These are phyloP conservation scores for Dendryphion nanum DNA, from an alignment of 2,329 filamentous ascomycete genomes.

Conservation along the genomic window DNA sequence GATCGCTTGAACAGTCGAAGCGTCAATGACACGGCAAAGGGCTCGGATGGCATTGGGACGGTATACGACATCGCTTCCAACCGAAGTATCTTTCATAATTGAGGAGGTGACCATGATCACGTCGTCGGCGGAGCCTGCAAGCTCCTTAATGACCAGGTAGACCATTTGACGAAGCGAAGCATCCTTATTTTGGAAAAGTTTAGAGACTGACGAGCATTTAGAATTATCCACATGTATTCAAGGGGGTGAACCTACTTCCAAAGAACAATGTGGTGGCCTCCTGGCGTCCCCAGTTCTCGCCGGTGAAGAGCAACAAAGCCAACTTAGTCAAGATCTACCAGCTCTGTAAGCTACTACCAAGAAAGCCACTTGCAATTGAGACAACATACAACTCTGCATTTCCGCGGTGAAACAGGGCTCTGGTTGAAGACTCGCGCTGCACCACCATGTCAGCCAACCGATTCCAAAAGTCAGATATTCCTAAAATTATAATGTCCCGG, in stretches of 20 bases:
- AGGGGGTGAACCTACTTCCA: conserved; percentile 58
- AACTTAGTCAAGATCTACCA: conserved; percentile 76
- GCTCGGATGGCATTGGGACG: conserved; percentile 94
- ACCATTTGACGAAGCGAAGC: conserved; percentile 98
- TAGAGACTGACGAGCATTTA: conserved; percentile 56
- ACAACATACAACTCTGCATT: conserved; percentile 81
- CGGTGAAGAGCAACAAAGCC: conserved; percentile 90
- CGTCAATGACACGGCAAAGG: conserved; percentile 92
- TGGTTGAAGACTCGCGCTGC: conserved; percentile 96
- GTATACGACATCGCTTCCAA: conserved; percentile 79
- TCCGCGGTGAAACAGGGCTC: conserved; percentile 92
- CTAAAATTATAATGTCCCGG: conserved; percentile 4
- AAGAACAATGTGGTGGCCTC: conserved; percentile 99
- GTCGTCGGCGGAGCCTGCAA: conserved; percentile 92
- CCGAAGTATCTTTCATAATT: conserved; percentile 99
- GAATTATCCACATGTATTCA: not conserved
- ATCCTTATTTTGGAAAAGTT: conserved; percentile 99
- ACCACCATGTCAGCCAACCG: conserved; percentile 22
- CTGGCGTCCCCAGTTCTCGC: conserved; percentile 93
- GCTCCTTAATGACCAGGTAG: conserved; percentile 95
- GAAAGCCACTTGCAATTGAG: not conserved
- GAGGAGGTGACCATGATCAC: conserved; percentile 99
- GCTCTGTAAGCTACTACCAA: conserved; percentile 3
- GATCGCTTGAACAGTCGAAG: conserved; percentile 93
- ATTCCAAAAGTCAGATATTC: conserved; percentile 1